phyloP scores from a whole-genome alignment of 2,329 filamentous ascomycete species.

The Epichloe sylvatica region DNA sequence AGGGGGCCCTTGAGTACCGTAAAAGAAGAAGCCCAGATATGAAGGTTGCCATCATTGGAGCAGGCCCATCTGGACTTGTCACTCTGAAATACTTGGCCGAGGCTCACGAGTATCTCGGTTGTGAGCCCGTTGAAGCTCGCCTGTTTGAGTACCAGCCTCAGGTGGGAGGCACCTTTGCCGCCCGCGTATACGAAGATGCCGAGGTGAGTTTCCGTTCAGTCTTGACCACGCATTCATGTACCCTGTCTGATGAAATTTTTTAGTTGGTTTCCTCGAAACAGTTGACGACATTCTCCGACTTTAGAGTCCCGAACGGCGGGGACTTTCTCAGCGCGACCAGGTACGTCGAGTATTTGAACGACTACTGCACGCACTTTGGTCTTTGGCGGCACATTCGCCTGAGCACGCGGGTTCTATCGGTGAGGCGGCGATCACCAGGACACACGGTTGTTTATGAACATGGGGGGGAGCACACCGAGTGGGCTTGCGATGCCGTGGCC shows the following conservation, averaged over 20 bases:
- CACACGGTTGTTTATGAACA: constrained; percentile 4
- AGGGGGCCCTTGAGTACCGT: too few relatives aligned
- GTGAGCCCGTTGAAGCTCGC: constrained; percentile 22
- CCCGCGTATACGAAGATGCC: constrained; percentile 29
- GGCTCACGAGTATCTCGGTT: constrained; percentile 17
- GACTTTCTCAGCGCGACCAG: constrained; percentile 26
- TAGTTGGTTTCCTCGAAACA: constrained; percentile 32
- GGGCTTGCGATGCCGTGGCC: constrained; percentile 29
- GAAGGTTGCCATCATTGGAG: constrained; percentile 24
- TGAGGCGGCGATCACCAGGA: constrained; percentile 7
- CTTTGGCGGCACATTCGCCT: constrained; percentile 24
- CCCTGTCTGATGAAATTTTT: too few relatives aligned
- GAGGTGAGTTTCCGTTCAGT: constrained; percentile 15
- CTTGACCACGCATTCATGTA: background rate
- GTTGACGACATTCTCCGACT: constrained; percentile 34
- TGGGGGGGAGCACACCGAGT: constrained; percentile 5
- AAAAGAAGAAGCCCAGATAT: constrained; percentile 4
- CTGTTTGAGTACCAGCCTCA: constrained; percentile 27
- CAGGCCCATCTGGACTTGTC: constrained; percentile 23
- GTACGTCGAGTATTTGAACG: constrained; percentile 27
- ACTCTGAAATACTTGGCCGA: constrained; percentile 23
- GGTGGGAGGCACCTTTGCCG: constrained; percentile 29
- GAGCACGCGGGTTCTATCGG: constrained; percentile 15
- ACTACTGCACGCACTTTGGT: constrained; percentile 24
- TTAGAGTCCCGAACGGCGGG: constrained; percentile 20